Evolutionary conservation across 768 basidiomycete genomes (phyloP).

Genomic region (Leccinum incarnatum): DNA sequence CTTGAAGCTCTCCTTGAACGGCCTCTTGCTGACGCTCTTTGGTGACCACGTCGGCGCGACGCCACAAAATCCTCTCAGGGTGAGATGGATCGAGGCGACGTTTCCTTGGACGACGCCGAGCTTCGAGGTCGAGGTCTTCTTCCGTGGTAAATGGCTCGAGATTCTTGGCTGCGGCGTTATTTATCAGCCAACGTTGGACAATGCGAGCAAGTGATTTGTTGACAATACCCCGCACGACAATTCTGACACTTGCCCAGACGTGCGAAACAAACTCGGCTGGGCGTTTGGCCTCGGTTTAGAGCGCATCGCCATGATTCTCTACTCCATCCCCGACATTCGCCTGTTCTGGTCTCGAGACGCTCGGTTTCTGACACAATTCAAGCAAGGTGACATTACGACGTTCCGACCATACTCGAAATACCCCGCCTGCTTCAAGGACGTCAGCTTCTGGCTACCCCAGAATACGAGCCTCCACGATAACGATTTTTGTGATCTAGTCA

Average conservation of each 20-base stretch:
- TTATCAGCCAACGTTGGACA: conserved; percentile 81
- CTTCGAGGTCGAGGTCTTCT: conserved; percentile 97
- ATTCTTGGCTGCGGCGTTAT: conserved; percentile 94
- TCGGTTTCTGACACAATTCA: conserved; percentile 87
- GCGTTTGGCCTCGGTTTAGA: conserved; percentile 97
- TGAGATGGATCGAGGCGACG: conserved; percentile 97
- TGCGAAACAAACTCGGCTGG: conserved; percentile 88
- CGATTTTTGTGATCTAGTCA: conserved; percentile 93
- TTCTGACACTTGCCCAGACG: conserved; percentile 43
- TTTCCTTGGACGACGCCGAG: conserved; percentile 98
- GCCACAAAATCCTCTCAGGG: conserved; percentile 68
- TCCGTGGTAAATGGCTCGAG: conserved; percentile 95
- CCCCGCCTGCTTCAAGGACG: conserved; percentile 90
- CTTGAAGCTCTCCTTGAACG: conserved; percentile 87
- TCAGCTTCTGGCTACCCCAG: conserved; percentile 87
- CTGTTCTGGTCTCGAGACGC: conserved; percentile 93
- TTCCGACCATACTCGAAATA: conserved; percentile 94
- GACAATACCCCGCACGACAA: not conserved
- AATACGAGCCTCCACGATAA: conserved; percentile 76
- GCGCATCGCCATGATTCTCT: conserved; percentile 96
- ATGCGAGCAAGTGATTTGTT: conserved; percentile 61
- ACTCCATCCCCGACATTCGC: conserved; percentile 95
- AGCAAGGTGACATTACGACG: conserved; percentile 65
- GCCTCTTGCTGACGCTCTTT: conserved; percentile 80
- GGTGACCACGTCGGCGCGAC: conserved; percentile 52